Evolutionary conservation across 177 flowering plant genomes (phyloP), one percentile per base, ranked within the genome.

Genomic region (Vitis hybrid): DNA sequence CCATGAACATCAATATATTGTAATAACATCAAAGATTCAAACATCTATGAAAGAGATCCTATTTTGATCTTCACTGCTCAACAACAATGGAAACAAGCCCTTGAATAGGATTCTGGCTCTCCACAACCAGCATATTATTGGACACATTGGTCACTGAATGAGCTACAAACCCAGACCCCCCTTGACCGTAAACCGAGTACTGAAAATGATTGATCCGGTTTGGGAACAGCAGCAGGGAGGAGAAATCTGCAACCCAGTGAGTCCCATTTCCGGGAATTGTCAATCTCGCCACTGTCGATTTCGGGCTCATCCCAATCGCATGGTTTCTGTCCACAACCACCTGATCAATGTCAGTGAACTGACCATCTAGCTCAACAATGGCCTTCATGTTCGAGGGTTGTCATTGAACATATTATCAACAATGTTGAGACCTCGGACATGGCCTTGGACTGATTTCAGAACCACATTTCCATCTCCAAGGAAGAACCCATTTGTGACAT

Each of bases 401-500:
- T 84, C 86, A 23, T 49, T 58, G 21, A 87, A 87, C 81, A 87
- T 82, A 45, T 83, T 85, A 56, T 80, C 58, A 11, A 85, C 80
- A 1, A 85, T 77, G 15, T 75, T 82, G 11, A 87, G 7, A 0
- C 91, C 87, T 0, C 77, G 78, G 1, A 85, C 77, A 49, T 32
- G 62, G 18, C 88, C 91, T 1, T 71, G 55, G 3, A 87, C 51
- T 0, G 87, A 76, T 19, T 72, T 85, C 63, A 87, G 55, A 12
- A 85, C 82, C 10, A 85, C 61, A 14, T 84, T 84, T 14, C 76
- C 91, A 56, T 73, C 87, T 1, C 89, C 91, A 2, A 87, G 67
- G 74, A 87, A 87, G 18, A 82, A 79, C 3, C 72, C 80, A 50
- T 82, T 80, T 0, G 80, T 80, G 6, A 87, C 72, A 61, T 76